phyloP scores from a whole-genome alignment of 495 filamentous ascomycete genomes.

The Friedmanniomyces simplex region DNA sequence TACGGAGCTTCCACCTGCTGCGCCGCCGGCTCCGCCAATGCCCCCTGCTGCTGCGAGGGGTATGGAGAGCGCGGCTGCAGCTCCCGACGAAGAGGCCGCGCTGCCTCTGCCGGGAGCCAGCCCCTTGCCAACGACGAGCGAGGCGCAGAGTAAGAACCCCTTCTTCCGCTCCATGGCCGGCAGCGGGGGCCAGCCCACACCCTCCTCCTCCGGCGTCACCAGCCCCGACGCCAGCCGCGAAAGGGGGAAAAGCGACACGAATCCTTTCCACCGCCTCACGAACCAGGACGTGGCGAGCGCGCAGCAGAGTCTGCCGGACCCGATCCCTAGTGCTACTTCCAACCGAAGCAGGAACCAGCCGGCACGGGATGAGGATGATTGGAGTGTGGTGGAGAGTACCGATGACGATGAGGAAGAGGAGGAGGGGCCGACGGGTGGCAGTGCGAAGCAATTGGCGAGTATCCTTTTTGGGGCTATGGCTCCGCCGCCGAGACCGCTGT shows the following conservation, averaged over 20 bases:
- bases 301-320: slow-evolving; percentile 20
- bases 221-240: slow-evolving; percentile 22
- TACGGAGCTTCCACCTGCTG: slow-evolving; percentile 18
- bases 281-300: slow-evolving; percentile 34
- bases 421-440: slow-evolving; percentile 64
- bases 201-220: slow-evolving; percentile 32
- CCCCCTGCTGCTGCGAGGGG: no score
- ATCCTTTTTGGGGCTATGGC: slow-evolving; percentile 95
- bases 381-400: slow-evolving; percentile 66
- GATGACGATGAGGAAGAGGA: slow-evolving; percentile 51
- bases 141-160: slow-evolving; percentile 36
- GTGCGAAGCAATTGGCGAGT: slow-evolving; percentile 81
- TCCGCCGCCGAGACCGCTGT: slow-evolving; percentile 76
- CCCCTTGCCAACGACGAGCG: slow-evolving; percentile 30
- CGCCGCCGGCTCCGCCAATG: slow-evolving; percentile 22
- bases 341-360: slow-evolving; percentile 40
- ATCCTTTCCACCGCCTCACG: slow-evolving; percentile 89
- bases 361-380: slow-evolving; percentile 72
- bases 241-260: slow-evolving; percentile 61
- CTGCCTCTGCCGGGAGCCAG: slow-evolving; percentile 24
- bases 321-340: slow-evolving; percentile 22
- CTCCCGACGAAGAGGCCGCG: no score
- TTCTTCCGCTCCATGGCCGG: slow-evolving; percentile 61
- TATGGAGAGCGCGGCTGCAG: no score
- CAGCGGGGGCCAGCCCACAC: slow-evolving; percentile 31